Conservation (phyloP, 1,284 basidiomycete species). For the Trametes versicolor region DNA sequence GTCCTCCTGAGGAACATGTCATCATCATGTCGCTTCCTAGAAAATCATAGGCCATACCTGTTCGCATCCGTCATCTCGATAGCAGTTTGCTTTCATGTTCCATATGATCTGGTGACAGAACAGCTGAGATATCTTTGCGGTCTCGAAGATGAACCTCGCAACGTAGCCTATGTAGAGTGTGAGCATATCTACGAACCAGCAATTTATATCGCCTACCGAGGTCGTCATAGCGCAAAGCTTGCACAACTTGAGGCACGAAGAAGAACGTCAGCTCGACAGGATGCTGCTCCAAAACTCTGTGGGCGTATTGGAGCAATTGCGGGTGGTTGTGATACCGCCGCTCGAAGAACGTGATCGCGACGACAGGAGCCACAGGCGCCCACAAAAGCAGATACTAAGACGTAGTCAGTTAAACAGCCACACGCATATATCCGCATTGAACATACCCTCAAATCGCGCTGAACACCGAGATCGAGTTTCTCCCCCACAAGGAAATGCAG, state of each 20-base stretch:
- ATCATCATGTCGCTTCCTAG: not conserved
- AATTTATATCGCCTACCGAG: slow-evolving; percentile 63
- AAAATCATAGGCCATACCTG: slow-evolving; percentile 60
- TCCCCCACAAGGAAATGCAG: slow-evolving; percentile 86
- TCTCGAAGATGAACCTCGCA: slow-evolving; percentile 95
- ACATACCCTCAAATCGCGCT: slow-evolving; percentile 78
- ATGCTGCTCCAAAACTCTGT: slow-evolving; percentile 94
- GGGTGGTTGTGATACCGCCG: slow-evolving; percentile 87
- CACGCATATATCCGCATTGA: not conserved
- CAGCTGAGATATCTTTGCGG: slow-evolving; percentile 95
- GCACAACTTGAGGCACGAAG: slow-evolving; percentile 99
- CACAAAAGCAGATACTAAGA: slow-evolving; percentile 86
- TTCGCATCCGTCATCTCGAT: slow-evolving; percentile 89
- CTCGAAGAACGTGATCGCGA: slow-evolving; percentile 90
- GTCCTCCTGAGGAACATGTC: slow-evolving; percentile 71
- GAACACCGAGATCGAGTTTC: slow-evolving; percentile 61
- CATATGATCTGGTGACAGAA: slow-evolving; percentile 99
- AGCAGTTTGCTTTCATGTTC: slow-evolving; percentile 99
- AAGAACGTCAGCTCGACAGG: slow-evolving; percentile 97
- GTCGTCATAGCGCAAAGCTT: slow-evolving; percentile 90
- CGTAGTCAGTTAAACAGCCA: not conserved
- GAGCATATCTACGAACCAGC: not conserved
- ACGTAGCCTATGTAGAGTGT: slow-evolving; percentile 79
- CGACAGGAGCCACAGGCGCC: slow-evolving; percentile 89
- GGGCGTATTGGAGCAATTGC: slow-evolving; percentile 94